Evolutionary conservation across 129 eudicot species (phyloP).

Genomic region (Tanacetum coccineum): DNA sequence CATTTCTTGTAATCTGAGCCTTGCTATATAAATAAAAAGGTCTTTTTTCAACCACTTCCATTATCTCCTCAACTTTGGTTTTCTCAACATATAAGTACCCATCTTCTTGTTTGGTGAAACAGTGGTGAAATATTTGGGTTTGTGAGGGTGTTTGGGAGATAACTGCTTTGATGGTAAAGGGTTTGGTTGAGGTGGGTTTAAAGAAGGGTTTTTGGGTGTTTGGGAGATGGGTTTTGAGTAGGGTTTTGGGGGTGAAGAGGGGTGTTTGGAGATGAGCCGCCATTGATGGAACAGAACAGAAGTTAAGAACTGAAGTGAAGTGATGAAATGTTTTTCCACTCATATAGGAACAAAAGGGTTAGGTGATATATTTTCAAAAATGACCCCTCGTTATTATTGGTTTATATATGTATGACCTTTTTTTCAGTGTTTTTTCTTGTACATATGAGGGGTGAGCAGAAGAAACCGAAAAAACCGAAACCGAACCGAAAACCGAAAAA

Average conservation of each 20-base stretch:
- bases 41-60: constrained; percentile 64
- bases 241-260: constrained; percentile 42
- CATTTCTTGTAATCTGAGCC: constrained; percentile 87
- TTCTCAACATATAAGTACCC: constrained; percentile 79
- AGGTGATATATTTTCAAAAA: no score
- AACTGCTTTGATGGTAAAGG: constrained; percentile 43
- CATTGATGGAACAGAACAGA: constrained; percentile 33
- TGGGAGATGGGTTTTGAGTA: constrained; percentile 34
- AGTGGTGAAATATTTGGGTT: constrained; percentile 56
- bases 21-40: constrained; percentile 93
- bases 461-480: no score
- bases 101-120: constrained; percentile 72
- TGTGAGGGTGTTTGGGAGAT: constrained; percentile 38
- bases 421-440: no score
- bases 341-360: neutral
- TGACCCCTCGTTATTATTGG: no score
- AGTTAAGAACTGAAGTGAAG: neutral
- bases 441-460: no score
- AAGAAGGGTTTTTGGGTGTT: neutral
- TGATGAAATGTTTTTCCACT: no score
- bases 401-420: no score
- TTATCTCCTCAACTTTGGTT: constrained; percentile 66
- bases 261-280: constrained; percentile 64
- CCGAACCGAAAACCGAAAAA: no score
- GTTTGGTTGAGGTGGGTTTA: constrained; percentile 39